These are phyloP conservation scores for Plasmodium fragile DNA, from an alignment of 169 alveolate species.

Conservation along the genomic window DNA sequence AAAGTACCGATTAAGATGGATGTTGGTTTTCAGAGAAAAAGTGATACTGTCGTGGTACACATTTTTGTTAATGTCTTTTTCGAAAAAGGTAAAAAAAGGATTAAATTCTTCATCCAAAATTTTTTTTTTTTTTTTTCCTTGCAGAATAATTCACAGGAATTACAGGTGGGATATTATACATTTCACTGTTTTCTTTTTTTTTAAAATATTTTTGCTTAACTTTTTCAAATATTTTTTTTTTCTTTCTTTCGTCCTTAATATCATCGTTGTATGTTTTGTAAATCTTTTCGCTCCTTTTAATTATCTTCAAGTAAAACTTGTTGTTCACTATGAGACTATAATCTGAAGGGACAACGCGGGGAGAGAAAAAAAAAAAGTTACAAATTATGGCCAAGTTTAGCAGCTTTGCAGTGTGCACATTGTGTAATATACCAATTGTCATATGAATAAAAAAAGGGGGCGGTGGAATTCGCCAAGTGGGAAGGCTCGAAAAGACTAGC, in stretches of 20 bases:
- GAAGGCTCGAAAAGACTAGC: not conserved
- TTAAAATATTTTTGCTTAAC: constrained; percentile 34
- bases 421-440: not conserved
- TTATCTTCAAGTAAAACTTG: constrained; percentile 58
- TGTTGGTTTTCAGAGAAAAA: constrained; percentile 58
- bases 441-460: not conserved
- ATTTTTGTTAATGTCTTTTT: constrained; percentile 42
- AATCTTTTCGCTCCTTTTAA: constrained; percentile 60
- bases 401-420: not conserved
- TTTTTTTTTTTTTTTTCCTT: constrained; percentile 17
- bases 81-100: constrained; percentile 72
- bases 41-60: constrained; percentile 49
- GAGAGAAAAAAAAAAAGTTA: not conserved
- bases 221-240: constrained; percentile 32
- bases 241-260: constrained; percentile 34
- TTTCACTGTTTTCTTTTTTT: not conserved
- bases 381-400: not conserved
- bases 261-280: constrained; percentile 23
- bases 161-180: not conserved
- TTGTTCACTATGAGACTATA: constrained; percentile 40
- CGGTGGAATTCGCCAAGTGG: not conserved
- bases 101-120: constrained; percentile 35
- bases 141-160: too few relatives aligned
- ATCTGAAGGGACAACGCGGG: constrained; percentile 11
- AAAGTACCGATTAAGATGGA: constrained; percentile 53